A percentile compares a stretch with the other conserved stretches of the same genome.
Conservation (phyloP, 495 filamentous ascomycete genomes). For the Aspergillus cavernicola region DNA sequence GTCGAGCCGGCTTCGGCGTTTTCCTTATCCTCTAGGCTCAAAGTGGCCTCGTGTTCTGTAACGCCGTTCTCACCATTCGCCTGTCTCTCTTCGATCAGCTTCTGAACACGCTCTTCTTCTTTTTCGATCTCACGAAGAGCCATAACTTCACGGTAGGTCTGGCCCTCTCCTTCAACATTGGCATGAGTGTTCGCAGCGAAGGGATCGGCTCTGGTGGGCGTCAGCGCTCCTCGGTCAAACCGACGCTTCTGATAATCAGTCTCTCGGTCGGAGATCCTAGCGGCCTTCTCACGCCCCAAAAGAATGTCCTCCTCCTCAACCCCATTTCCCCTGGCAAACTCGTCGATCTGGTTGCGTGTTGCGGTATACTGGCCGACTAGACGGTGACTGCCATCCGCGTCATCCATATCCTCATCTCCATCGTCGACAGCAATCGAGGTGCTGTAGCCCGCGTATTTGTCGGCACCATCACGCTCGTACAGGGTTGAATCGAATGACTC, state of each 20-base stretch:
- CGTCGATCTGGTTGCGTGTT: conserved; percentile 83
- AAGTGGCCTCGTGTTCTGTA: conserved; percentile 63
- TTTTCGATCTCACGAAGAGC: conserved; percentile 83
- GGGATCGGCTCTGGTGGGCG: conserved; percentile 83
- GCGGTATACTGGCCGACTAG: conserved; percentile 98
- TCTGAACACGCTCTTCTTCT: conserved; percentile 86
- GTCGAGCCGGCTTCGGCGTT: conserved; percentile 67
- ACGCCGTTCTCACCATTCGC: conserved; percentile 57
- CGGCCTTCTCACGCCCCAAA: conserved; percentile 80
- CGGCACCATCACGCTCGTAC: conserved; percentile 75
- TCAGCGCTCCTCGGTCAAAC: conserved; percentile 74
- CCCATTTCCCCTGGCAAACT: conserved; percentile 80
- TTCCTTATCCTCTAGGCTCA: conserved; percentile 69
- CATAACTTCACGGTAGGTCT: conserved; percentile 90
- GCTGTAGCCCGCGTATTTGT: conserved; percentile 90
- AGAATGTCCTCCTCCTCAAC: conserved; percentile 92
- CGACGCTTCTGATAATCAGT: conserved; percentile 97
- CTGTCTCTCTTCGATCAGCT: conserved; percentile 73
- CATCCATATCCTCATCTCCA: conserved; percentile 79
- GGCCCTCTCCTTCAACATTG: conserved; percentile 62
- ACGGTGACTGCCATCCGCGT: conserved; percentile 68
- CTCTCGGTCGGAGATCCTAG: conserved; percentile 85
- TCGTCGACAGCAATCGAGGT: conserved; percentile 78
- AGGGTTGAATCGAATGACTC: conserved; percentile 92
- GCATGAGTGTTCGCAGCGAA: conserved; percentile 74